Conservation (phyloP, 1,139 yeast species). For the Geotrichum cucujoidarum region DNA sequence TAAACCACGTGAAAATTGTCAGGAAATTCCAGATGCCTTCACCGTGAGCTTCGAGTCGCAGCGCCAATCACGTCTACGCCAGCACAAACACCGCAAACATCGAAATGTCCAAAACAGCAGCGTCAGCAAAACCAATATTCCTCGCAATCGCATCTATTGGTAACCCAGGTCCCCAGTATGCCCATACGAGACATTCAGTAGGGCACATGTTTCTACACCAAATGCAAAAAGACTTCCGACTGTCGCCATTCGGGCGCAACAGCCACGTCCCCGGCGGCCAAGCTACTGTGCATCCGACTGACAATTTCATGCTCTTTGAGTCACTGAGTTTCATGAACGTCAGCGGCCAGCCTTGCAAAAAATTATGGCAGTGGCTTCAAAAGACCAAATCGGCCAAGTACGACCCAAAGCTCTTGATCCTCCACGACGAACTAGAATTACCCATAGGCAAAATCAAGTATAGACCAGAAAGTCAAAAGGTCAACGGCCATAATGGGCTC, state of each 20-base stretch:
- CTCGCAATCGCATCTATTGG: constrained; percentile 50
- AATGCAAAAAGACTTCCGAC: constrained; percentile 16
- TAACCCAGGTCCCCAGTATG: constrained; percentile 64
- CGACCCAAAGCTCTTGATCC: constrained; percentile 46
- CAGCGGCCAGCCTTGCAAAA: constrained; percentile 46
- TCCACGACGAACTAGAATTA: constrained; percentile 73
- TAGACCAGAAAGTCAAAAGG: constrained; percentile 51
- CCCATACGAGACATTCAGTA: constrained; percentile 67
- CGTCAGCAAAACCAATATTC: constrained; percentile 5
- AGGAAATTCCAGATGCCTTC: too few species aligned
- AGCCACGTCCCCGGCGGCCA: constrained; percentile 23
- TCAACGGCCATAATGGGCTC: constrained; percentile 80
- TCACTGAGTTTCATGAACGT: constrained; percentile 63
- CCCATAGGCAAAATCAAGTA: constrained; percentile 60
- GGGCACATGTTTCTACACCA: constrained; percentile 52
- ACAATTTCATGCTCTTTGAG: constrained; percentile 40
- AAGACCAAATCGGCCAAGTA: constrained; percentile 27
- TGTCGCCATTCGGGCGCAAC: constrained; percentile 13
- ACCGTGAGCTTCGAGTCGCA: too few species aligned
- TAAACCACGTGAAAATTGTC: too few species aligned
- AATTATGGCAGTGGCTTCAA: constrained; percentile 43
- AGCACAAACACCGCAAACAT: background rate
- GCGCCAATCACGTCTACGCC: background rate
- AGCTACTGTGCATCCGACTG: constrained; percentile 11
- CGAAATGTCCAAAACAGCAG: too few species aligned